These are phyloP conservation scores for Pythium dissimile DNA, from an alignment of 352 stramenopile genomes.

Conservation along the genomic window DNA sequence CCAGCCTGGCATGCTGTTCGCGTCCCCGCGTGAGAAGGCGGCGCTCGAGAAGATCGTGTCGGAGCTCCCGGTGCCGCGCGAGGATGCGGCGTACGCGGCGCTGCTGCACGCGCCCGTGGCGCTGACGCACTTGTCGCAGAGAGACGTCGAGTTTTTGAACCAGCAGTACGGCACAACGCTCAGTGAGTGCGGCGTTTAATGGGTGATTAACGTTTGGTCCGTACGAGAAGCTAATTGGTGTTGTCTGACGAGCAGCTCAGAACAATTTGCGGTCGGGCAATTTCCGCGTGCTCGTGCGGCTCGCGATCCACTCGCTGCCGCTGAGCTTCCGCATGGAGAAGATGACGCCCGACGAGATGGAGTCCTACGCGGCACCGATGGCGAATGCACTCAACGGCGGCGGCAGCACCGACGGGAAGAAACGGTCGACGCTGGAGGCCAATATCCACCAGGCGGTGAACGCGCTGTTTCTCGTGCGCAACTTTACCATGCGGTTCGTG, in stretches of 20 bases:
- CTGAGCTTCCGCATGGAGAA: constrained; percentile 53
- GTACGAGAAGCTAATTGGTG: no score
- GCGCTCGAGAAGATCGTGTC: constrained; percentile 79
- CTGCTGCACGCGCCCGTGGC: constrained; percentile 38
- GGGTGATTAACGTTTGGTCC: background rate
- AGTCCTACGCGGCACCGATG: constrained; percentile 26
- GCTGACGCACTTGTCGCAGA: constrained; percentile 52
- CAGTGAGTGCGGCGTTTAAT: constrained; percentile 26
- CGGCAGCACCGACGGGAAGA: constrained; percentile 23
- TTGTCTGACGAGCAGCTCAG: constrained; percentile 27
- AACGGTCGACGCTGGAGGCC: constrained; percentile 33
- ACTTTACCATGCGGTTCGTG: constrained; percentile 72
- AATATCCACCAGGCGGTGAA: constrained; percentile 59
- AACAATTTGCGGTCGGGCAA: constrained; percentile 74
- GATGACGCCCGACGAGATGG: constrained; percentile 50
- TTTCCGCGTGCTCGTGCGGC: constrained; percentile 70
- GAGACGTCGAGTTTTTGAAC: constrained; percentile 56
- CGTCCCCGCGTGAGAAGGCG: constrained; percentile 42
- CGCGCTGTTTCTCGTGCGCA: constrained; percentile 66
- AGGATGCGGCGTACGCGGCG: constrained; percentile 50
- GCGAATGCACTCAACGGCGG: constrained; percentile 3
- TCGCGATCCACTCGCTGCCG: constrained; percentile 48
- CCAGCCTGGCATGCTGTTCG: constrained; percentile 31
- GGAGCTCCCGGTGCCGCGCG: constrained; percentile 35
- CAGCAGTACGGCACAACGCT: constrained; percentile 59